Evolutionary conservation across 2,329 filamentous ascomycete species (phyloP), one percentile per base, ranked within the genome.

Genomic region (Penicillium verrucosum): DNA sequence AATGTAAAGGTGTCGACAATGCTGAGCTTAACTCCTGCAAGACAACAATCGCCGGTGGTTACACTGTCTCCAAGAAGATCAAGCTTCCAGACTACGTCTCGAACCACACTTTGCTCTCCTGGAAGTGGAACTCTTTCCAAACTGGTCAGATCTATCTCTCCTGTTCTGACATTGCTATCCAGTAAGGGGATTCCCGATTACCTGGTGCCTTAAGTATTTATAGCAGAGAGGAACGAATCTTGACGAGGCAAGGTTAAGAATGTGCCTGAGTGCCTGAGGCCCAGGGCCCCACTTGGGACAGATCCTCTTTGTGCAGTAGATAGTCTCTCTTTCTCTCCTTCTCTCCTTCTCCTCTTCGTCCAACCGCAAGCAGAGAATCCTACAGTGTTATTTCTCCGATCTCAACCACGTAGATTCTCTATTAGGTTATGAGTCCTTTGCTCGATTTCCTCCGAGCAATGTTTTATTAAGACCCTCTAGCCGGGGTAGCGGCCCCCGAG

Each of bases 111-210:
- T 69, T 83, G 23, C 70, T 83, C 0, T 79, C 78, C 0, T 80
- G 81, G 65, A 77, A 78, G 55, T 83, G 81, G 81, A 83, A 83
- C 68, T 77, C 80, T 0, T 83, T 77, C 67, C 80, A 83, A 69
- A 83, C 81, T 0, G 73, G 73, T 0, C 81, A 84, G 68, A 73
- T 83, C 8, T 83, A 83, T 62, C 72, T 83, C 4, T 77, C 74
- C 4, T 84, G 81, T 60, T 80, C 81, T 2, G 80, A 82, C 61
- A 81, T 82, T 54, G 75, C 78, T 14, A 81, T 82, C 25, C 14
- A 54, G 42, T 54, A 27, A 48, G 25, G 3, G n/a, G 8, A 5
- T 21, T 8, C 0, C 11, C 1, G 4, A 21, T 21, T 21, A 9
- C n/a, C 42, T 18, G 7, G 16, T 30, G 30, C 4, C n/a, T 21